Evolutionary conservation across 495 filamentous ascomycete species (phyloP), one percentile per base, ranked within the genome.

Genomic region (Emericellopsis terricola): DNA sequence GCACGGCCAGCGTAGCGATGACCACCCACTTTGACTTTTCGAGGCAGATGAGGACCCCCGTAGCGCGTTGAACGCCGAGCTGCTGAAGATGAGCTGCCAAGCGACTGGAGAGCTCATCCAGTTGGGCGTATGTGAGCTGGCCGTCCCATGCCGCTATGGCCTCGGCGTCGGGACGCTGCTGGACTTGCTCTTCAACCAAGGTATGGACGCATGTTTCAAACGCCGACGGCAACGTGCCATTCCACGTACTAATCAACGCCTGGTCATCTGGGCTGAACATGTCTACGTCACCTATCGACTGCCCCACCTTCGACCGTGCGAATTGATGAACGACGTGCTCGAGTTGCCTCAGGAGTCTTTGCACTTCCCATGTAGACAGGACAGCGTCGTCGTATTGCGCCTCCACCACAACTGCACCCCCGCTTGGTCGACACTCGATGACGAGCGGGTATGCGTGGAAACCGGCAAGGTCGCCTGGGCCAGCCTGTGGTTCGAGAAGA

Each of bases 1-100:
- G 17, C 7, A 35, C 27, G 14, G 19, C 33, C 8, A 35, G 11
- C n/a, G 27, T 35, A 4, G 21, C 19, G 11, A 35, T 23, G n/a
- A 27, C 21, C 8, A 23, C 23, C 33, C 33, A 35, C 5, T 15
- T 28, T 3, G 33, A 35, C n/a, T 35, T 35, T 4, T 35, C 21
- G 20, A 35, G 24, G 20, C 33, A 35, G n/a, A 35, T 43, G 3
- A 67, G 67, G 2, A 76, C 23, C 4, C 24, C n/a, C 7, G 33
- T 15, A 16, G 21, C 19, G 1, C 20, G 33, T 4, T 26, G 11
- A 16, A 35, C 23, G 6, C 23, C 23, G 6, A 26, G 23, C 6
- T 32, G 8, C 19, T 6, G 6, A 11, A 26, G 23, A 26, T 26
- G 23, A 6, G 6, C 6, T 11, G 33, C 19, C 4, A 35, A 15